phyloP scores from a whole-genome alignment of 495 filamentous ascomycete genomes.

The Pseudevernia furfuracea region DNA sequence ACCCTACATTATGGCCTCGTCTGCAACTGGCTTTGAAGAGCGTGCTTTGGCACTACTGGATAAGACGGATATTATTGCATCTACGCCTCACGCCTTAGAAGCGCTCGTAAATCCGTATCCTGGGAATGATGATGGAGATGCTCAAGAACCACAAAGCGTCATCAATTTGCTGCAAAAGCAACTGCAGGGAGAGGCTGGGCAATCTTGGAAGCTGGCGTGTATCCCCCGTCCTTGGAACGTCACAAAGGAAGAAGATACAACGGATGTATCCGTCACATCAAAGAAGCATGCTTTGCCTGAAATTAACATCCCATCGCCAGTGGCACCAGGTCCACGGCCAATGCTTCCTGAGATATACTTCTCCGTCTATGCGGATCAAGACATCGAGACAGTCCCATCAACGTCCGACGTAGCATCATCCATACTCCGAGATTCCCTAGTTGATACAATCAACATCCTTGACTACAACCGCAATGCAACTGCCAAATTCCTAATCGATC shows the following conservation, averaged over 20 bases:
- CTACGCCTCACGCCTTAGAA: slow-evolving; percentile 72
- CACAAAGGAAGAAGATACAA: slow-evolving; percentile 40
- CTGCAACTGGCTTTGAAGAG: slow-evolving; percentile 54
- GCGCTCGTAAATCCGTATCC: slow-evolving; percentile 77
- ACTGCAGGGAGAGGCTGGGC: slow-evolving; percentile 61
- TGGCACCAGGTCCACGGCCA: slow-evolving; percentile 62
- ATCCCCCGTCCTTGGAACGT: slow-evolving; percentile 79
- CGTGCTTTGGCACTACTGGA: slow-evolving; percentile 72
- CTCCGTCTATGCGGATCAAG: slow-evolving; percentile 83
- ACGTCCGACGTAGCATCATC: slow-evolving; percentile 66
- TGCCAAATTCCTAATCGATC: slow-evolving; percentile 82
- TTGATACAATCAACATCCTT: slow-evolving; percentile 90
- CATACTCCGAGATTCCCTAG: slow-evolving; percentile 72
- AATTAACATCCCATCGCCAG: slow-evolving; percentile 65
- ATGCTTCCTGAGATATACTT: slow-evolving; percentile 90
- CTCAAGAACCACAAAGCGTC: slow-evolving; percentile 54
- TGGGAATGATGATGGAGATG: slow-evolving; percentile 44
- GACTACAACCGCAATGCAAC: slow-evolving; percentile 85
- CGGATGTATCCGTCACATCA: slow-evolving; percentile 36
- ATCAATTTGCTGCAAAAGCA: slow-evolving; percentile 80
- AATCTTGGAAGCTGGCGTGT: slow-evolving; percentile 67
- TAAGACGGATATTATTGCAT: slow-evolving; percentile 86
- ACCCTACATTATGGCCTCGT: slow-evolving; percentile 78
- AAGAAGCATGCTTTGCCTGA: slow-evolving; percentile 66
- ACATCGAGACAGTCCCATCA: slow-evolving; percentile 84